These are phyloP conservation scores for Kwoniella heveanensis DNA, from an alignment of 768 basidiomycete species.

Conservation along the genomic window DNA sequence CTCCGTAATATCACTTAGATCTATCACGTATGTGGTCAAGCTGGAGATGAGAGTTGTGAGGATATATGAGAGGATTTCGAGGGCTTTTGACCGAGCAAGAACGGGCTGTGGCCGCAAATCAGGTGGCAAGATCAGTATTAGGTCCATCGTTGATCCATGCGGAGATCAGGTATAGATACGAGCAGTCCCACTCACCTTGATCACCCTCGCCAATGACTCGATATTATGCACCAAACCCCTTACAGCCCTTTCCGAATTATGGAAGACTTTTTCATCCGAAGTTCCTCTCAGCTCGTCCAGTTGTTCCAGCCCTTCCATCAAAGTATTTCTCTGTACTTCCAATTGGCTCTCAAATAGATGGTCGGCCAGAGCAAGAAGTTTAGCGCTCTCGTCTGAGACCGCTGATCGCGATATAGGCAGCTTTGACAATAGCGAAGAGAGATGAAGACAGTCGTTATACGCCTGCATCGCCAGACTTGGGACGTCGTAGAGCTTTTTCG, in stretches of 20 bases:
- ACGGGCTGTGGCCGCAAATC: constrained; percentile 61
- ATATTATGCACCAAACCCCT: constrained; percentile 67
- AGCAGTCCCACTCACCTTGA: constrained; percentile 79
- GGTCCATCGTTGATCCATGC: background rate
- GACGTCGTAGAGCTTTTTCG: constrained; percentile 59
- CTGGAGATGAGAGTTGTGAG: constrained; percentile 69
- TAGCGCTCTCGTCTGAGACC: constrained; percentile 56
- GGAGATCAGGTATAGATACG: too few species aligned
- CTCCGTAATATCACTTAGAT: constrained; percentile 81
- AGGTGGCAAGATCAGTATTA: constrained; percentile 16
- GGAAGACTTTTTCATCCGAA: constrained; percentile 59
- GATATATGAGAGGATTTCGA: constrained; percentile 69
- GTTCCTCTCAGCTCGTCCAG: constrained; percentile 11
- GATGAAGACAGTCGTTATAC: constrained; percentile 77
- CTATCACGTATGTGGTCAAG: constrained; percentile 72
- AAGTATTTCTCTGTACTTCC: constrained; percentile 59
- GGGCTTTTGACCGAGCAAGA: constrained; percentile 71
- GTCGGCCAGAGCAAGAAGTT: constrained; percentile 61
- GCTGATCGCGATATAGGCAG: constrained; percentile 2
- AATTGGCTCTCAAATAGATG: constrained; percentile 73
- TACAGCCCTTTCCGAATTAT: constrained; percentile 72
- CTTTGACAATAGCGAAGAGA: constrained; percentile 51
- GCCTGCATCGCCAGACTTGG: constrained; percentile 69
- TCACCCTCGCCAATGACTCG: constrained; percentile 65
- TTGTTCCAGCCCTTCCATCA: constrained; percentile 12